A percentile compares a stretch with the other conserved stretches of the same genome.
These are phyloP conservation scores for Lachancea quebecensis DNA, from an alignment of 805 yeast species.

Conservation along the genomic window DNA sequence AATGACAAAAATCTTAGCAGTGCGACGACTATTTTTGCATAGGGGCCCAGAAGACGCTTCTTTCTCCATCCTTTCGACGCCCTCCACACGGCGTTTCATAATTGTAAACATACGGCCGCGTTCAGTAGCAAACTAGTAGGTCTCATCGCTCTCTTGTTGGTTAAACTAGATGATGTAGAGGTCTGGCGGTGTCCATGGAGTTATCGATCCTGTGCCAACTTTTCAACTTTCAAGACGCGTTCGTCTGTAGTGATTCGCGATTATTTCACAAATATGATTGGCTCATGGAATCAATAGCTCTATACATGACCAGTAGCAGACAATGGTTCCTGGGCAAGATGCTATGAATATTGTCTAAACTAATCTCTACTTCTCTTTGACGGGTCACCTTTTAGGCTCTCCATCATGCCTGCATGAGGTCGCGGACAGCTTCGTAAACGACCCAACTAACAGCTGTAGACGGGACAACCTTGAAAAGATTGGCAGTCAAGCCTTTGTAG, in stretches of 20 bases:
- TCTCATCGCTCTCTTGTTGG: conserved; percentile 35
- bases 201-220: not conserved
- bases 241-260: too few species aligned
- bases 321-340: not conserved
- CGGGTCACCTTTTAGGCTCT: not conserved
- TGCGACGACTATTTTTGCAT: not conserved
- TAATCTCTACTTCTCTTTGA: too few species aligned
- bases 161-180: too few species aligned
- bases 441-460: conserved; percentile 96
- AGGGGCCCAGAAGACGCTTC: not conserved
- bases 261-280: not conserved
- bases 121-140: conserved; percentile 40
- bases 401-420: conserved; percentile 19
- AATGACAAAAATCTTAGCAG: too few species aligned
- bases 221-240: not conserved
- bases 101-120: conserved; percentile 37
- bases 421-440: conserved; percentile 67
- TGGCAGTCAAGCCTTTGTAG: conserved; percentile 70
- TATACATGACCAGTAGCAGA: not conserved
- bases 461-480: conserved; percentile 84
- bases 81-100: not conserved
- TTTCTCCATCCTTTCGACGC: too few species aligned
- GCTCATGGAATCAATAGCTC: not conserved
- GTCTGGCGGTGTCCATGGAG: not conserved
- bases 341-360: not conserved